A percentile compares a stretch with the other conserved stretches of the same genome.
Evolutionary conservation across 352 stramenopile genomes (phyloP).

Genomic region (Pythium periplocum): DNA sequence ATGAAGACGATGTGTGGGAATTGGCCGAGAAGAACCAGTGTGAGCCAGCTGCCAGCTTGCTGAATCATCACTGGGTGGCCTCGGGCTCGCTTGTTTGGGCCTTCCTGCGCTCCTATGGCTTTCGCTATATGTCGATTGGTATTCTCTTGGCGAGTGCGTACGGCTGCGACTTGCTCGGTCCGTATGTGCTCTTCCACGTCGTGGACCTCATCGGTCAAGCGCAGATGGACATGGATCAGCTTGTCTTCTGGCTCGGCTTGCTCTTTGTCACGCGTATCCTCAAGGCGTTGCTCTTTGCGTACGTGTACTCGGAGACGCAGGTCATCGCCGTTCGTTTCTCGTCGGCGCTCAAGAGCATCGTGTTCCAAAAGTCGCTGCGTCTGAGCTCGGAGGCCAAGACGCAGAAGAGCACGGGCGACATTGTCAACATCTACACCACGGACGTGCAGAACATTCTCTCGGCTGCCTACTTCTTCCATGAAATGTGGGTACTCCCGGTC

Average conservation of each 20-base stretch:
- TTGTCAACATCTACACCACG: constrained; percentile 52
- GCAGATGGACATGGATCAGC: constrained; percentile 17
- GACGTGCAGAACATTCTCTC: constrained; percentile 58
- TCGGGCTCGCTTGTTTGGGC: constrained; percentile 46
- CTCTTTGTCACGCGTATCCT: constrained; percentile 60
- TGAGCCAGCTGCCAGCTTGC: constrained; percentile 36
- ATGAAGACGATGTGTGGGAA: constrained; percentile 57
- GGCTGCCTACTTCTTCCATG: constrained; percentile 62
- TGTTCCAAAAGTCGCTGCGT: constrained; percentile 69
- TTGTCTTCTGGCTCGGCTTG: constrained; percentile 55
- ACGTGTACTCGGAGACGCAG: constrained; percentile 59
- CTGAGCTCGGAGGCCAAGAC: constrained; percentile 28
- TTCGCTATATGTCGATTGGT: constrained; percentile 37
- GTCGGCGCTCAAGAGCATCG: constrained; percentile 58
- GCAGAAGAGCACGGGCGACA: constrained; percentile 33
- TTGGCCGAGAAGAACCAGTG: constrained; percentile 34
- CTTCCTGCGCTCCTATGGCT: constrained; percentile 46
- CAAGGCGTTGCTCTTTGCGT: constrained; percentile 56
- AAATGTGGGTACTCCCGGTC: constrained; percentile 59
- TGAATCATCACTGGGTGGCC: constrained; percentile 56
- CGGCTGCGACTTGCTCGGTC: constrained; percentile 50
- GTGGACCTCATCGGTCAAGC: constrained; percentile 38
- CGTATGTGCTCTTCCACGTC: constrained; percentile 59
- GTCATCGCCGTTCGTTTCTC: constrained; percentile 57
- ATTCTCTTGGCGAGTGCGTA: constrained; percentile 35